Percentiles rank a stretch among this genome's conserved stretches.
These are phyloP conservation scores for Pneumocystis oryctolagi DNA, from an alignment of 1,139 yeast genomes.

Conservation along the genomic window DNA sequence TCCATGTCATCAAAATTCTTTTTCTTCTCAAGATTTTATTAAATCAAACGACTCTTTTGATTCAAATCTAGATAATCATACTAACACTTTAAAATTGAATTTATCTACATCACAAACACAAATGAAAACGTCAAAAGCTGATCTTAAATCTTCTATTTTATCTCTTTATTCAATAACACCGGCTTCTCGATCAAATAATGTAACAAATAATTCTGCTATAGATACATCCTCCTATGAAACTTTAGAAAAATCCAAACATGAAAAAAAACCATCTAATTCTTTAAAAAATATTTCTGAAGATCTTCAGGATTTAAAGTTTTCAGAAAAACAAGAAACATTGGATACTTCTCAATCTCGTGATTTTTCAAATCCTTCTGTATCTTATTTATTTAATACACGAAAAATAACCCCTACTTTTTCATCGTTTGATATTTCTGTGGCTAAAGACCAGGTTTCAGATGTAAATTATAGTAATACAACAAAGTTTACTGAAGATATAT, in stretches of 20 bases:
- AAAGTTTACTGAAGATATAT: neutral
- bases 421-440: neutral
- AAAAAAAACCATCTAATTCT: neutral
- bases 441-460: neutral
- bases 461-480: neutral
- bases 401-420: neutral
- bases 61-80: neutral
- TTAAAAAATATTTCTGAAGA: neutral
- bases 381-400: neutral
- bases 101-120: neutral
- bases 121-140: neutral
- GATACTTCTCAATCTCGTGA: neutral
- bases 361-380: neutral
- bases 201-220: neutral
- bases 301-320: neutral
- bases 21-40: neutral
- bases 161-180: constrained; percentile 72
- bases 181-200: neutral
- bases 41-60: neutral
- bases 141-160: constrained; percentile 69
- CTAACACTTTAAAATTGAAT: neutral
- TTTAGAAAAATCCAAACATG: neutral
- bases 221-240: neutral
- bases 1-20: neutral
- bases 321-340: neutral